Percentiles rank a stretch among this genome's conserved stretches.
Evolutionary conservation across 495 filamentous ascomycete genomes (phyloP).

Genomic region (Lichina pygmaea): DNA sequence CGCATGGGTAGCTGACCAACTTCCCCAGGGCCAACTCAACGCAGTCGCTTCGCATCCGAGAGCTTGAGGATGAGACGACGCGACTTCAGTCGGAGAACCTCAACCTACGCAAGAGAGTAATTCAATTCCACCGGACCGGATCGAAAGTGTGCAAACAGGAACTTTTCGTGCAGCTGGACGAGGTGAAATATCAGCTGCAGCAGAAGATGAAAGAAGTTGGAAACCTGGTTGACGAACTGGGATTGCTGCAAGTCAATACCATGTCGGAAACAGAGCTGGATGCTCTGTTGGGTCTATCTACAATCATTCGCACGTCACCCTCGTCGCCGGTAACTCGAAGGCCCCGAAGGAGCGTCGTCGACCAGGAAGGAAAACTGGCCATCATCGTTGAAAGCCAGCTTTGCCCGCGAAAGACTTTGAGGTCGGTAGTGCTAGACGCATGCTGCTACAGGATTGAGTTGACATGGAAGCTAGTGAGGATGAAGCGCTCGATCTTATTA

Average conservation of each 20-base stretch:
- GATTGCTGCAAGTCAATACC: conserved; percentile 17
- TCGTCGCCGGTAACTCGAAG: conserved; percentile 13
- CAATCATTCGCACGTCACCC: neutral
- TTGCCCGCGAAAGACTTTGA: conserved; percentile 45
- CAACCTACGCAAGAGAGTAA: conserved; percentile 47
- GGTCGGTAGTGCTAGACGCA: conserved; percentile 20
- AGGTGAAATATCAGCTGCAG: conserved; percentile 43
- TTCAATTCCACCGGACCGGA: conserved; percentile 42
- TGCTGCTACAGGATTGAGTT: neutral
- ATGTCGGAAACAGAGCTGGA: conserved; percentile 1
- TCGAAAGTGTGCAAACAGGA: conserved; percentile 19
- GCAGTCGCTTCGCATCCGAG: conserved; percentile 72
- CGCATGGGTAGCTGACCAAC: too few relatives aligned
- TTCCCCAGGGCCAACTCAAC: conserved; percentile 46
- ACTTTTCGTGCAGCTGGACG: conserved; percentile 29
- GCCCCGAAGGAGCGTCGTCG: conserved; percentile 18
- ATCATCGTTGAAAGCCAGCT: conserved; percentile 63
- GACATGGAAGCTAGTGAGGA: conserved; percentile 9
- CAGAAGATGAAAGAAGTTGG: conserved; percentile 39
- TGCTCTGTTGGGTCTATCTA: too few relatives aligned
- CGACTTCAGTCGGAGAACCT: conserved; percentile 72
- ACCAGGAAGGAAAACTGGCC: conserved; percentile 41
- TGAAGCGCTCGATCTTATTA: conserved; percentile 14
- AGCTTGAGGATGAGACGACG: conserved; percentile 60
- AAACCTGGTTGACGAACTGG: conserved; percentile 33